A percentile compares a stretch with the other conserved stretches of the same genome.
Conservation (phyloP, 345 rosid genomes). For the Dipteronia dyeriana region DNA sequence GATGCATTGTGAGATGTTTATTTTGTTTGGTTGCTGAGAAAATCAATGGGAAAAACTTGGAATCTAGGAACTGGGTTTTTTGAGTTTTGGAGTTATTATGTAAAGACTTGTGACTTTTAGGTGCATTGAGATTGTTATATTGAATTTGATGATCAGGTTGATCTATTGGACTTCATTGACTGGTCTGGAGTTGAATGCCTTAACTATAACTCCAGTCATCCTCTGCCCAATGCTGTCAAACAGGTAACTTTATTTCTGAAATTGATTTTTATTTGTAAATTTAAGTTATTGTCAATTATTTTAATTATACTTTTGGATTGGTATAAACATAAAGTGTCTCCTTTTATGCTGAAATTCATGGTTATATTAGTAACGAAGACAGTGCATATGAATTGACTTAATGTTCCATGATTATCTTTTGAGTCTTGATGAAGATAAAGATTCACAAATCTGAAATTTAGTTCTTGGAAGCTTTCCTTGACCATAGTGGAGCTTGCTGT, state of each 20-base stretch:
- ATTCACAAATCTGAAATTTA: neutral
- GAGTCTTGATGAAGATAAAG: neutral
- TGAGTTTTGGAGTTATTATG: neutral
- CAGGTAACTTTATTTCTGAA: slow-evolving; percentile 49
- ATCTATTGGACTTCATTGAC: slow-evolving; percentile 81
- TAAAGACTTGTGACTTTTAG: neutral
- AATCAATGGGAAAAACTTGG: neutral
- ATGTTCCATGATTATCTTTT: neutral
- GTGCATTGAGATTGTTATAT: slow-evolving; percentile 6
- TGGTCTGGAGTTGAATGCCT: slow-evolving; percentile 98
- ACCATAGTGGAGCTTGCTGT: too few species aligned
- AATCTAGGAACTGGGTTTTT: slow-evolving; percentile 1
- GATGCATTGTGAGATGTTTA: neutral
- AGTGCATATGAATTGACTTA: neutral
- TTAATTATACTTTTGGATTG: neutral
- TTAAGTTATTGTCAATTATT: neutral
- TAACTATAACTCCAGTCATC: slow-evolving; percentile 69
- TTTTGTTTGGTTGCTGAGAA: slow-evolving; percentile 6
- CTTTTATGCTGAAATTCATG: slow-evolving; percentile 5
- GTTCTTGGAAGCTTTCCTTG: too few species aligned
- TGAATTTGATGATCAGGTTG: slow-evolving; percentile 58
- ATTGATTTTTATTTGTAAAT: neutral
- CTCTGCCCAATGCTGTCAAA: slow-evolving; percentile 80
- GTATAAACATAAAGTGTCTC: neutral
- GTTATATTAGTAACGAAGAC: neutral